Evolutionary conservation across 2,329 filamentous ascomycete genomes (phyloP).

Genomic region (Aspergillus novofumigatus): DNA sequence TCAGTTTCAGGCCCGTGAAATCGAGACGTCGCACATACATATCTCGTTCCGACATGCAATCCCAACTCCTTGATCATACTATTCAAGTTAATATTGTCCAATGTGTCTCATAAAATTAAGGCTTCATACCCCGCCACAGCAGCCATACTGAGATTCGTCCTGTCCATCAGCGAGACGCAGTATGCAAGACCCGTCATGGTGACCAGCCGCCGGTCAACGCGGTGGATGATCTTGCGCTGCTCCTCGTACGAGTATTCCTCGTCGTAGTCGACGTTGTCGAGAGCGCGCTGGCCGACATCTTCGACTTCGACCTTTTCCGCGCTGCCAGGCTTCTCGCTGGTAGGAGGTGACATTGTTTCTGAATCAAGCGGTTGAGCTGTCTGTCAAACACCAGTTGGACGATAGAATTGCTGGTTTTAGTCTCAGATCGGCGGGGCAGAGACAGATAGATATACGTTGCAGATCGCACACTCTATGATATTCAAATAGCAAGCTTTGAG

Average conservation of each 20-base stretch:
- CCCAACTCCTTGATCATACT: constrained; percentile 39
- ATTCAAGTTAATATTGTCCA: constrained; percentile 65
- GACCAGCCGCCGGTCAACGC: constrained; percentile 64
- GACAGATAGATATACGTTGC: neutral
- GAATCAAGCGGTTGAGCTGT: neutral
- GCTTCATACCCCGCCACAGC: constrained; percentile 62
- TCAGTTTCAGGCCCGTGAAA: neutral
- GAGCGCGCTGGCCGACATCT: constrained; percentile 10
- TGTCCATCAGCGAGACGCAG: constrained; percentile 72
- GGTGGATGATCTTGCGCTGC: constrained; percentile 63
- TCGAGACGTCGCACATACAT: constrained; percentile 12
- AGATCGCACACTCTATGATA: neutral
- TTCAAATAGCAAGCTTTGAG: neutral
- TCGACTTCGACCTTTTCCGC: constrained; percentile 19
- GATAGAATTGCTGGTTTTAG: neutral
- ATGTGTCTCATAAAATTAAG: constrained; percentile 61
- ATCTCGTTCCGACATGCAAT: constrained; percentile 26
- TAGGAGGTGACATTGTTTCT: neutral
- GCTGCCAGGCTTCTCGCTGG: constrained; percentile 8
- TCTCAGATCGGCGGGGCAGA: neutral
- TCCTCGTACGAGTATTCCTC: constrained; percentile 54
- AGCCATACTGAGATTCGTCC: constrained; percentile 67
- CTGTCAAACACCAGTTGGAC: neutral
- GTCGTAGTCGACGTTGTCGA: constrained; percentile 17
- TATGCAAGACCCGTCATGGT: constrained; percentile 63